Percentiles rank a stretch among this genome's conserved stretches.
phyloP scores from a whole-genome alignment of 2,329 filamentous ascomycete genomes.

The Berkeleyomyces basicola region DNA sequence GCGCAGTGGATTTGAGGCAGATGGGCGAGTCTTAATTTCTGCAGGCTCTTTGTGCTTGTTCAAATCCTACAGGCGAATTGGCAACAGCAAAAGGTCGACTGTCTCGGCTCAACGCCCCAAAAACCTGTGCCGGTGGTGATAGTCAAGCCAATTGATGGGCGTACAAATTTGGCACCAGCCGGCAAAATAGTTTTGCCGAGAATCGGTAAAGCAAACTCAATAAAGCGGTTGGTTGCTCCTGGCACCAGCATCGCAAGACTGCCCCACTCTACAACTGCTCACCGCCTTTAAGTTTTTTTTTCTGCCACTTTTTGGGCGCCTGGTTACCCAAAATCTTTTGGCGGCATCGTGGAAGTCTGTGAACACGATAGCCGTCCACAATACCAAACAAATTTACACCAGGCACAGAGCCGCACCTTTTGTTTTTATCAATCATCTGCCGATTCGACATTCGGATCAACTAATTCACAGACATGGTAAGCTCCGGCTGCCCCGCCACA shows the following conservation, averaged over 20 bases:
- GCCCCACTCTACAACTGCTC: constrained; percentile 8
- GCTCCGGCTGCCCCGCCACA: neutral
- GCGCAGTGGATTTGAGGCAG: neutral
- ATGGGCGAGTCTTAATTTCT: neutral
- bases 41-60: neutral
- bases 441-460: neutral
- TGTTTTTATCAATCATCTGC: neutral
- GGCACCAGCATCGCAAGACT: neutral
- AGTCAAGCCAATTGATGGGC: neutral
- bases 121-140: neutral
- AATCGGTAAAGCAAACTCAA: neutral
- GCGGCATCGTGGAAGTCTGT: neutral
- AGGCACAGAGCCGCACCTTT: constrained; percentile 8
- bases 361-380: neutral
- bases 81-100: neutral
- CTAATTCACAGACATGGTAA: constrained; percentile 9
- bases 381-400: neutral
- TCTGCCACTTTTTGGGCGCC: constrained; percentile 4
- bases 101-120: neutral
- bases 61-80: neutral
- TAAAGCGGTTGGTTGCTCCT: neutral
- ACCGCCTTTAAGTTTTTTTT: constrained; percentile 13
- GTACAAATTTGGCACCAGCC: constrained; percentile 6
- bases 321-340: constrained; percentile 4
- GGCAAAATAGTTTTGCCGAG: constrained; percentile 10